phyloP scores from a whole-genome alignment of 1,284 basidiomycete genomes.

The Farysia itapuensis region DNA sequence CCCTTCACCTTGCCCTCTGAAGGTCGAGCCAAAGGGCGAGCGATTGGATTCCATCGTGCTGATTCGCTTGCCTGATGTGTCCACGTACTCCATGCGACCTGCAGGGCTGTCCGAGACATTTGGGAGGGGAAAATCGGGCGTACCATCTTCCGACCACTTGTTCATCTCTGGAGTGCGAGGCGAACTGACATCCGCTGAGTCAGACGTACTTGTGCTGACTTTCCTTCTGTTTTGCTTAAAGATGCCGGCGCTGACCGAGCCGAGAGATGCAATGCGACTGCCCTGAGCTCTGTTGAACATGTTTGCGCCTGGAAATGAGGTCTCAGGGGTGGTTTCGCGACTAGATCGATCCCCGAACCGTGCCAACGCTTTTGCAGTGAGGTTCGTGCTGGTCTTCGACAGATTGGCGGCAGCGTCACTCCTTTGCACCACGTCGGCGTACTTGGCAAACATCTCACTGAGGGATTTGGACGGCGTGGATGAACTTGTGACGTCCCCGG shows the following conservation, averaged over 20 bases:
- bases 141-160: slow-evolving; percentile 42
- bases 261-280: slow-evolving; percentile 18
- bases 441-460: slow-evolving; percentile 35
- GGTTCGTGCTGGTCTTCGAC: slow-evolving; percentile 54
- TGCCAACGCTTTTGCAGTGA: slow-evolving; percentile 50
- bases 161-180: slow-evolving; percentile 32
- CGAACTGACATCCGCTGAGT: slow-evolving; percentile 7
- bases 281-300: neutral
- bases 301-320: slow-evolving; percentile 1
- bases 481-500: slow-evolving; percentile 5
- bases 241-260: slow-evolving; percentile 27
- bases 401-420: slow-evolving; percentile 55
- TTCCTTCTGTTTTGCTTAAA: slow-evolving; percentile 14
- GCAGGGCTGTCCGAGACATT: slow-evolving; percentile 44
- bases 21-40: too few relatives aligned
- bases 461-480: slow-evolving; percentile 25
- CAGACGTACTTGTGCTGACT: slow-evolving; percentile 11
- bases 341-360: slow-evolving; percentile 33
- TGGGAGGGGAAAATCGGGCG: slow-evolving; percentile 50
- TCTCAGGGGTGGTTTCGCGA: slow-evolving; percentile 32
- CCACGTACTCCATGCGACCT: slow-evolving; percentile 38
- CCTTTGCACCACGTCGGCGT: slow-evolving; percentile 51
- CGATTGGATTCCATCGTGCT: slow-evolving; percentile 26
- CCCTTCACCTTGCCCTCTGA: too few relatives aligned
- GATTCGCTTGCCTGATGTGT: slow-evolving; percentile 19